These are phyloP conservation scores for Corinectria fuckeliana DNA, from an alignment of 2,329 filamentous ascomycete genomes.

Conservation along the genomic window DNA sequence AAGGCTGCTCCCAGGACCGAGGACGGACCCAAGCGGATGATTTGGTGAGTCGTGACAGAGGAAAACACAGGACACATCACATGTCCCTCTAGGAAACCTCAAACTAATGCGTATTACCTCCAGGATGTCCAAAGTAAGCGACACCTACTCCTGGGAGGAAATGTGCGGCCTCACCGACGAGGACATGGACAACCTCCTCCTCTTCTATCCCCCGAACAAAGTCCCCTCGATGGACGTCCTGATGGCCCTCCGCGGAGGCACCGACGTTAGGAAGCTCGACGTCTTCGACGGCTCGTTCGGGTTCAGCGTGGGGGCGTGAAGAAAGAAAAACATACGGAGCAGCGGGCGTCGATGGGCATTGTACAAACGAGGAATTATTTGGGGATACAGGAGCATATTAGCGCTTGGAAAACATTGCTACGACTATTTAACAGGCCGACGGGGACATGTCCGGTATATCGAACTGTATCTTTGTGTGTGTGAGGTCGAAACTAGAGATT, in stretches of 20 bases:
- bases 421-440: neutral
- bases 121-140: conserved; percentile 93
- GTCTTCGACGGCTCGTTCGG: conserved; percentile 66
- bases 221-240: conserved; percentile 63
- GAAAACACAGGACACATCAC: conserved; percentile 28
- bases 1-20: conserved; percentile 74
- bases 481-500: neutral
- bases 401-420: conserved; percentile 22
- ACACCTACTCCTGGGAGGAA: conserved; percentile 83
- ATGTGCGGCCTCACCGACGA: conserved; percentile 81
- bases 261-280: conserved; percentile 54
- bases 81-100: too few relatives aligned
- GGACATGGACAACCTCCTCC: conserved; percentile 83
- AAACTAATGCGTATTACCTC: conserved; percentile 12
- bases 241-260: conserved; percentile 58
- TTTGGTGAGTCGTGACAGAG: conserved; percentile 81
- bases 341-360: conserved; percentile 17
- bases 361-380: conserved; percentile 33
- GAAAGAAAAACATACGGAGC: neutral
- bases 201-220: conserved; percentile 68
- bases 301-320: conserved; percentile 58
- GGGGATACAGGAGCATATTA: conserved; percentile 30
- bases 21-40: conserved; percentile 87
- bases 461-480: conserved; percentile 10
- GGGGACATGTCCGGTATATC: conserved; percentile 10